phyloP scores from a whole-genome alignment of 164 flowering plant genomes.

The Malania oleifera region DNA sequence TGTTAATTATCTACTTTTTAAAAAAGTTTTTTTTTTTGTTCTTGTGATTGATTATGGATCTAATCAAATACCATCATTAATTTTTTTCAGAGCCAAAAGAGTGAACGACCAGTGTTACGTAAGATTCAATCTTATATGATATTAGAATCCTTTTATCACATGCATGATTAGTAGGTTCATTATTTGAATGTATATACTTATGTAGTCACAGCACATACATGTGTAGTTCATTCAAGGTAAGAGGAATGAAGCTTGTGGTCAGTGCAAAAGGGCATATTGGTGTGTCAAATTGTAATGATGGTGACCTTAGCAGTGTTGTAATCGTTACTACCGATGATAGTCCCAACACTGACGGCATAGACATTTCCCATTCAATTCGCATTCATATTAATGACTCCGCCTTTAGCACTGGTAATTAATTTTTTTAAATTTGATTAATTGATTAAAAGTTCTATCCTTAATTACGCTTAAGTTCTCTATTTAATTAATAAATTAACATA shows the following conservation, averaged over 20 bases:
- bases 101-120: background rate
- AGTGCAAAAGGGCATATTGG: conserved; percentile 19
- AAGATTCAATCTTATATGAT: no score
- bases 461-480: no score
- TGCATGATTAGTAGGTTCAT: no score
- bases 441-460: no score
- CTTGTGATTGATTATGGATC: no score
- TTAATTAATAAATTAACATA: no score
- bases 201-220: no score
- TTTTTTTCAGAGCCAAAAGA: background rate
- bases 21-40: background rate
- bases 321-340: conserved; percentile 22
- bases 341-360: conserved; percentile 37
- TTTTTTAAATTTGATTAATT: background rate
- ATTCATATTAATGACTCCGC: conserved; percentile 8
- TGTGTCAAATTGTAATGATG: conserved; percentile 2
- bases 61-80: background rate
- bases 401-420: conserved; percentile 21
- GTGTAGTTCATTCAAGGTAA: no score
- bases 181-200: no score
- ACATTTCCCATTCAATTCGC: conserved; percentile 13
- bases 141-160: no score
- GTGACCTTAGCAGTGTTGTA: conserved; percentile 7
- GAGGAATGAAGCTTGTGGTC: conserved; percentile 11
- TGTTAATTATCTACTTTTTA: background rate